Evolutionary conservation across 2,329 filamentous ascomycete species (phyloP).

Genomic region (Aspergillus fijiensis): DNA sequence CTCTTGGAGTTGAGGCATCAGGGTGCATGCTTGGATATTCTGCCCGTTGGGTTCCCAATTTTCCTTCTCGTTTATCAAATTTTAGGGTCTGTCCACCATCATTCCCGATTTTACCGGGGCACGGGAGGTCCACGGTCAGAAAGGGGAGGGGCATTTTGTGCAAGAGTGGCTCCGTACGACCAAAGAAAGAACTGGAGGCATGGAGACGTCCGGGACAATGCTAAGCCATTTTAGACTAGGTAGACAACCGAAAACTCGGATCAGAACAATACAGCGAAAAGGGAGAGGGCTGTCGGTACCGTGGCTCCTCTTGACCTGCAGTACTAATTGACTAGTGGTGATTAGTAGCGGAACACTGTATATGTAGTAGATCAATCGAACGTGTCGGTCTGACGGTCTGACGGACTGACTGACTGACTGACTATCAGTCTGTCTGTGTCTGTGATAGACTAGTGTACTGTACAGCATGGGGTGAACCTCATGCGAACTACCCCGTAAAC

Average conservation of each 20-base stretch:
- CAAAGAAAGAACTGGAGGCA: constrained; percentile 7
- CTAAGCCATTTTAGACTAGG: constrained; percentile 12
- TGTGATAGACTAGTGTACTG: not conserved
- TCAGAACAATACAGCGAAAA: constrained; percentile 15
- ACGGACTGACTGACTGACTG: not conserved
- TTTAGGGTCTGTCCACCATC: not conserved
- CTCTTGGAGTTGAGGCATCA: not conserved
- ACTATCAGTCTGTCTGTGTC: not conserved
- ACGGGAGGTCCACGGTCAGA: not conserved
- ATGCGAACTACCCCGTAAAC: constrained; percentile 8
- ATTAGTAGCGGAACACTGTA: constrained; percentile 17
- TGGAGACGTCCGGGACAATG: constrained; percentile 14
- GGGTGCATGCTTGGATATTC: not conserved
- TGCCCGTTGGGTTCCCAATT: not conserved
- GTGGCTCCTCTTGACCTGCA: constrained; percentile 15
- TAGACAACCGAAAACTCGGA: constrained; percentile 18
- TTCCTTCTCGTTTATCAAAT: not conserved
- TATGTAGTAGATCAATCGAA: constrained; percentile 15
- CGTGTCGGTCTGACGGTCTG: not conserved
- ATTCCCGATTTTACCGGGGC: constrained; percentile 9
- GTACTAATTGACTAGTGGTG: constrained; percentile 17
- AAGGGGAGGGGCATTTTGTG: constrained; percentile 12
- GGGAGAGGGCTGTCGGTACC: constrained; percentile 15
- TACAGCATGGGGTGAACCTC: not conserved
- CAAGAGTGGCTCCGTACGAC: constrained; percentile 14